Percentiles rank a stretch among this genome's conserved stretches.
Conservation (phyloP, 208 protist genomes). For the Spongospora subterranea region DNA sequence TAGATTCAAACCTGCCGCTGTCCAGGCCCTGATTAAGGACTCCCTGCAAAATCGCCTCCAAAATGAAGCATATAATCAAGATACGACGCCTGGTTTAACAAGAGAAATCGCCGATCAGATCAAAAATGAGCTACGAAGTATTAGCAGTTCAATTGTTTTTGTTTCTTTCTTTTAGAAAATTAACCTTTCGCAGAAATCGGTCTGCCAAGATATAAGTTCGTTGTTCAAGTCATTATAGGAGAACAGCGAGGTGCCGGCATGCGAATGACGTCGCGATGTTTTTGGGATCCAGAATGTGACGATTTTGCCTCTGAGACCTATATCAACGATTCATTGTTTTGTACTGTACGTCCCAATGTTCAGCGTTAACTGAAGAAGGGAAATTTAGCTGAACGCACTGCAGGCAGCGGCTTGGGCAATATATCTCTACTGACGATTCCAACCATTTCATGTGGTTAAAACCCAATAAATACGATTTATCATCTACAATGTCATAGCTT, state of each 20-base stretch:
- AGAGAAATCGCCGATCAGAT: constrained; percentile 49
- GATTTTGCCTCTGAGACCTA: constrained; percentile 59
- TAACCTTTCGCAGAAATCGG: constrained; percentile 33
- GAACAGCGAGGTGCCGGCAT: constrained; percentile 63
- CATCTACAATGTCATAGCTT: neutral
- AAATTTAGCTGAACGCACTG: neutral
- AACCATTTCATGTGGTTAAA: neutral
- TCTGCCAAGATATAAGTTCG: constrained; percentile 61
- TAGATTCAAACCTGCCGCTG: constrained; percentile 27
- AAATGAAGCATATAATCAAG: constrained; percentile 21
- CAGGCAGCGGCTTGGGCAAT: neutral
- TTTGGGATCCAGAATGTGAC: constrained; percentile 65
- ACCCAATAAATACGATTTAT: neutral
- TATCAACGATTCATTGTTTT: constrained; percentile 63
- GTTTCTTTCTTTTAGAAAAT: neutral
- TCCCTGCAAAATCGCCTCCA: neutral
- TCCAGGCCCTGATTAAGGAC: neutral
- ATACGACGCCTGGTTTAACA: constrained; percentile 27
- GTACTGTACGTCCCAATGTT: constrained; percentile 36
- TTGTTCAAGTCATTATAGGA: constrained; percentile 64
- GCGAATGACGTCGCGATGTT: constrained; percentile 61
- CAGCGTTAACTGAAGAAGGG: no score
- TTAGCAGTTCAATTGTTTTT: neutral
- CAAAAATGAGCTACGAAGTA: constrained; percentile 51
- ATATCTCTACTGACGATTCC: neutral